Conservation (phyloP, 208 protist genomes). For the Porcisia hertigi region DNA sequence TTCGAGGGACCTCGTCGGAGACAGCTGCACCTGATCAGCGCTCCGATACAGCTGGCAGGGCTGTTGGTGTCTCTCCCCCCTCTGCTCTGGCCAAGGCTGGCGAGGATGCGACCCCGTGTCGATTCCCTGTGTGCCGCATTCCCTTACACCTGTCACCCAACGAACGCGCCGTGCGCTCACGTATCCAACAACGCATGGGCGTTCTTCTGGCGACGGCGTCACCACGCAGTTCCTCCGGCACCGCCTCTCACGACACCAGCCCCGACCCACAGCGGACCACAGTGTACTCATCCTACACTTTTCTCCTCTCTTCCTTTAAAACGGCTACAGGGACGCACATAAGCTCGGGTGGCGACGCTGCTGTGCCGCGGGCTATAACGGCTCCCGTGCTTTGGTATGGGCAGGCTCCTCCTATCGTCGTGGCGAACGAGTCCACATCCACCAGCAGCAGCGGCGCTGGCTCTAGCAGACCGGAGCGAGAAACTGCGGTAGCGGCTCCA, state of each 20-base stretch:
- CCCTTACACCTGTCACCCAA: slow-evolving; percentile 20
- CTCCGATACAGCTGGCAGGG: neutral
- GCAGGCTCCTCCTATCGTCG: neutral
- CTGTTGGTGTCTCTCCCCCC: neutral
- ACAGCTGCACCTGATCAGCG: slow-evolving; percentile 3
- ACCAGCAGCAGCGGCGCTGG: neutral
- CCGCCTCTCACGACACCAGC: neutral
- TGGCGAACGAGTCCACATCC: neutral
- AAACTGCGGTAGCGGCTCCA: neutral
- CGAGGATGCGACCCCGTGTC: neutral
- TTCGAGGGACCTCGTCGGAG: neutral
- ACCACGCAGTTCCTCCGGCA: neutral
- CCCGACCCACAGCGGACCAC: neutral
- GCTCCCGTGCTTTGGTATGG: slow-evolving; percentile 32
- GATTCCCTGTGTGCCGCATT: slow-evolving; percentile 8
- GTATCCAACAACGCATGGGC: slow-evolving; percentile 36
- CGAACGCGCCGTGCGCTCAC: slow-evolving; percentile 21
- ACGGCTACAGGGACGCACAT: neutral
- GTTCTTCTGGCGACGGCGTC: neutral
- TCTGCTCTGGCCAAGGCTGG: neutral
- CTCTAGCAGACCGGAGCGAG: neutral
- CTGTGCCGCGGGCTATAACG: slow-evolving; percentile 12
- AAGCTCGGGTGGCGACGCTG: neutral
- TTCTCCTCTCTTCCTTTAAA: slow-evolving; percentile 24
- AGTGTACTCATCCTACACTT: slow-evolving; percentile 38